phyloP scores from a whole-genome alignment of 2,329 filamentous ascomycete species.

The Cladosporium phlei region DNA sequence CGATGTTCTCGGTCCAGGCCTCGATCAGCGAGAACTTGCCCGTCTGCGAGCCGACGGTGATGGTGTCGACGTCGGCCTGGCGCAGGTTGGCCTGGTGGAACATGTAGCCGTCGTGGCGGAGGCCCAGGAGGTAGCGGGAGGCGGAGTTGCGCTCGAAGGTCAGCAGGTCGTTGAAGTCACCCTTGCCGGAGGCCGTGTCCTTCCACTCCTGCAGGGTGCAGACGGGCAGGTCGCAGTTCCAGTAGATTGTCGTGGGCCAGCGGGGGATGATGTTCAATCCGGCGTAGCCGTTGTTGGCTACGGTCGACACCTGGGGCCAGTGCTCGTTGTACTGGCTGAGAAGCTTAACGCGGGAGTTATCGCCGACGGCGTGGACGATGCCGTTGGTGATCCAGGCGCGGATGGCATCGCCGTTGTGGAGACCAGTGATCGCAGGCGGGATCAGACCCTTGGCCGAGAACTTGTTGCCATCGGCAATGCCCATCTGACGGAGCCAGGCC shows the following conservation, averaged over 20 bases:
- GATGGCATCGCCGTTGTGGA: slow-evolving; percentile 60
- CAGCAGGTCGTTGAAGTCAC: slow-evolving; percentile 50
- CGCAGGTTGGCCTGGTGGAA: slow-evolving; percentile 61
- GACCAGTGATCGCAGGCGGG: slow-evolving; percentile 59
- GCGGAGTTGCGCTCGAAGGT: slow-evolving; percentile 49
- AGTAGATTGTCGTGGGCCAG: slow-evolving; percentile 60
- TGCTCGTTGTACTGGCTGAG: slow-evolving; percentile 49
- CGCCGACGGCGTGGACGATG: slow-evolving; percentile 56
- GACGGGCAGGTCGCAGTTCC: slow-evolving; percentile 55
- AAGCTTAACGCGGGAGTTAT: slow-evolving; percentile 56
- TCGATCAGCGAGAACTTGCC: slow-evolving; percentile 51
- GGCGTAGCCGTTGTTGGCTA: slow-evolving; percentile 49
- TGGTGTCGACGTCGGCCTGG: slow-evolving; percentile 43
- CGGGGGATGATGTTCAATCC: slow-evolving; percentile 56
- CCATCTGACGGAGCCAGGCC: slow-evolving; percentile 53
- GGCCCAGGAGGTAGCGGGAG: slow-evolving; percentile 52
- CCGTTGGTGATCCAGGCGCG: slow-evolving; percentile 56
- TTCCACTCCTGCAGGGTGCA: slow-evolving; percentile 60
- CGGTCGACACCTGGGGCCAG: slow-evolving; percentile 53
- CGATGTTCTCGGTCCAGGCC: slow-evolving; percentile 53
- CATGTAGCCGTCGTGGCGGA: slow-evolving; percentile 56
- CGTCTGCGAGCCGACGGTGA: slow-evolving; percentile 46
- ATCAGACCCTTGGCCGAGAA: slow-evolving; percentile 55
- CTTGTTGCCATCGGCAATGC: slow-evolving; percentile 42
- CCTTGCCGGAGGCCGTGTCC: slow-evolving; percentile 51